Base-by-base conservation (phyloP, 305 asterid genomes). In the Fraxinus angustifolia region DNA sequence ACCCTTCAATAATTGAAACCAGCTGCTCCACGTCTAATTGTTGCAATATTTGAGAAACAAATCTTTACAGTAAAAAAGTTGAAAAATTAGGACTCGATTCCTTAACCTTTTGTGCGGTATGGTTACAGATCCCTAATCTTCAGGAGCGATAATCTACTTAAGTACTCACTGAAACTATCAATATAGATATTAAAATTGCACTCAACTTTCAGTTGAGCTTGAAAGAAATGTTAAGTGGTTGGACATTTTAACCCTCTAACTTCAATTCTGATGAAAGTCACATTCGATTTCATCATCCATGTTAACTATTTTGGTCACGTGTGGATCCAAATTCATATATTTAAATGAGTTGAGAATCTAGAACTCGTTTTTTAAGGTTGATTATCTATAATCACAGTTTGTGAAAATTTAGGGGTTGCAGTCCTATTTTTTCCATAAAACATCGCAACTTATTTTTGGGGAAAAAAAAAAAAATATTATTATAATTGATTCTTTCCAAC, bases 1-100 rank as follows among this genome's bases (percentile, higher is more conserved):
- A 14, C 86, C 81, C 83, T 82, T 88, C 88, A 85, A 87, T 85
- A 60, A 85, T 76, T 80, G 82, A 81, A 60, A 40, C 77, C 31
- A 76, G 33, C 81, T 75, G 90, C 85, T 86, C 88, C 86, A 84
- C 87, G 12, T 42, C 53, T 42, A 3, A 10, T 42, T 45, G 56
- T 45, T 45, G 56, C 56, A 45, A 45, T 45, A 11, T 45, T 45
- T 45, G 56, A 38, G 45, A 38, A 38, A 38, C 45, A 38, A 38
- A 38, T 38, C 45, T 38, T 38, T 38, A 38, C 45, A 38, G 45
- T 8, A 7, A 7, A 38, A 38, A 38, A 8, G 2, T 38, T 8
- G 45, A 40, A 56, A 56, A n/a, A n/a, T 58, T n/a, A 19, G 28
- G 68, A 7, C 11, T 5, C 30, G 3, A 5, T 19, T 26, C 11